phyloP scores from a whole-genome alignment of 768 basidiomycete genomes.

The Dentipellis sp. region DNA sequence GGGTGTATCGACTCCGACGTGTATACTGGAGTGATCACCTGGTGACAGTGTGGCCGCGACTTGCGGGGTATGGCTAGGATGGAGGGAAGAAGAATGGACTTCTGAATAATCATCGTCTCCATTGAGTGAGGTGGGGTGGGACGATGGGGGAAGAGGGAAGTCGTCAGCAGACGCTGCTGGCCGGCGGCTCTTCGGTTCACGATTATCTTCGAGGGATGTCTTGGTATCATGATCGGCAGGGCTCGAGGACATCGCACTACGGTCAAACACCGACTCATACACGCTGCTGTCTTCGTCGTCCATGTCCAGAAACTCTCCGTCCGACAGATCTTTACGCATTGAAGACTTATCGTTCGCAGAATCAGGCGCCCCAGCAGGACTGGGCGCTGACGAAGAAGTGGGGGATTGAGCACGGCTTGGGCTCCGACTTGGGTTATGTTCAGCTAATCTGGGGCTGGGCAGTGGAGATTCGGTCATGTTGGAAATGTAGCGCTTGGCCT shows the following conservation, averaged over 20 bases:
- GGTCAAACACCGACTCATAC: conserved; percentile 29
- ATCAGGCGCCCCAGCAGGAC: conserved; percentile 6
- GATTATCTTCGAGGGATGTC: conserved; percentile 13
- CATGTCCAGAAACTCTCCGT: conserved; percentile 60
- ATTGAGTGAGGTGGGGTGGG: not conserved
- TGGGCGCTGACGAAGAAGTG: not conserved
- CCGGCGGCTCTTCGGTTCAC: not conserved
- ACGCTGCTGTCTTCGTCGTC: conserved; percentile 38
- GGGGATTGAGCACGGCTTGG: conserved; percentile 1
- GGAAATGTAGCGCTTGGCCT: conserved; percentile 64
- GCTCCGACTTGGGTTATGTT: conserved; percentile 1
- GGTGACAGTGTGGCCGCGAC: not conserved
- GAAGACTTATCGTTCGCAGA: conserved; percentile 11
- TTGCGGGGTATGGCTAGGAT: not conserved
- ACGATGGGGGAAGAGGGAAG: conserved; percentile 13
- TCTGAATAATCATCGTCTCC: too few species aligned
- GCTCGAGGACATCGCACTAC: conserved; percentile 18
- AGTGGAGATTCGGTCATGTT: conserved; percentile 58
- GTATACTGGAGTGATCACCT: conserved; percentile 2
- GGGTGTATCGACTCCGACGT: conserved; percentile 13
- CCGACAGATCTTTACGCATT: conserved; percentile 14
- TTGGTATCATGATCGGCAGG: conserved; percentile 1
- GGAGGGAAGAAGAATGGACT: not conserved
- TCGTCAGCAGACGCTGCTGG: conserved; percentile 11
- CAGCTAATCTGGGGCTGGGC: conserved; percentile 36